Conservation (phyloP, 2,329 filamentous ascomycete genomes). For the Colletotrichum caudatum region DNA sequence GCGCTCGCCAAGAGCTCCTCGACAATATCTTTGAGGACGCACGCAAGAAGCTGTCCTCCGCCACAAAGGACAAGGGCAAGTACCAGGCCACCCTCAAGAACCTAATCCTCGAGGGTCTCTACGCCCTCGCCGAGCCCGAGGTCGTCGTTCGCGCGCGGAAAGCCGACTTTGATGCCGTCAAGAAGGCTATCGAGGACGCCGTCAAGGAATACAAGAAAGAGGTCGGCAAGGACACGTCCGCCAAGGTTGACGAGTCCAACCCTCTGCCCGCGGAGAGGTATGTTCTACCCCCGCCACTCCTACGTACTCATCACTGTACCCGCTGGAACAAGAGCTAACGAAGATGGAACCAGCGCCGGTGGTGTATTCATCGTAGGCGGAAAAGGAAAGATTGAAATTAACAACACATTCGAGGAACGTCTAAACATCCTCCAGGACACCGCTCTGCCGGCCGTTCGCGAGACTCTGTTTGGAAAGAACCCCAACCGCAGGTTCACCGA, state of each 20-base stretch:
- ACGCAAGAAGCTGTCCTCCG: slow-evolving; percentile 74
- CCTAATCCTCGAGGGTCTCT: slow-evolving; percentile 89
- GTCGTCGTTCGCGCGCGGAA: slow-evolving; percentile 81
- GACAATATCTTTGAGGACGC: slow-evolving; percentile 90
- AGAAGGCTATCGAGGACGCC: slow-evolving; percentile 83
- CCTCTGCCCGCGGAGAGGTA: slow-evolving; percentile 86
- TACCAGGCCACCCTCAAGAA: slow-evolving; percentile 83
- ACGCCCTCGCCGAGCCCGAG: slow-evolving; percentile 85
- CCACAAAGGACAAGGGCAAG: slow-evolving; percentile 76
- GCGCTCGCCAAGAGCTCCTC: slow-evolving; percentile 88
- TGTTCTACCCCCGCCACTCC: slow-evolving; percentile 54
- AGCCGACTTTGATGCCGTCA: slow-evolving; percentile 80
- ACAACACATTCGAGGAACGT: slow-evolving; percentile 97
- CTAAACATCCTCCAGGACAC: slow-evolving; percentile 86
- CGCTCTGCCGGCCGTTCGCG: slow-evolving; percentile 85
- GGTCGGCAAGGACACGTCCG: slow-evolving; percentile 75
- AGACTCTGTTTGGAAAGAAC: slow-evolving; percentile 93
- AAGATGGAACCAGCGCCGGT: slow-evolving; percentile 72
- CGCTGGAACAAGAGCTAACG: slow-evolving; percentile 10
- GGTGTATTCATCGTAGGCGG: slow-evolving; percentile 85
- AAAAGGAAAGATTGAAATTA: slow-evolving; percentile 94
- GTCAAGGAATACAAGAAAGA: slow-evolving; percentile 86
- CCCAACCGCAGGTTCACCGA: slow-evolving; percentile 96
- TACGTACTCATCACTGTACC: neutral
- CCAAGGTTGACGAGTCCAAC: slow-evolving; percentile 82